Conservation (phyloP, 139 green algal species). For the Pleodorina starrii region DNA sequence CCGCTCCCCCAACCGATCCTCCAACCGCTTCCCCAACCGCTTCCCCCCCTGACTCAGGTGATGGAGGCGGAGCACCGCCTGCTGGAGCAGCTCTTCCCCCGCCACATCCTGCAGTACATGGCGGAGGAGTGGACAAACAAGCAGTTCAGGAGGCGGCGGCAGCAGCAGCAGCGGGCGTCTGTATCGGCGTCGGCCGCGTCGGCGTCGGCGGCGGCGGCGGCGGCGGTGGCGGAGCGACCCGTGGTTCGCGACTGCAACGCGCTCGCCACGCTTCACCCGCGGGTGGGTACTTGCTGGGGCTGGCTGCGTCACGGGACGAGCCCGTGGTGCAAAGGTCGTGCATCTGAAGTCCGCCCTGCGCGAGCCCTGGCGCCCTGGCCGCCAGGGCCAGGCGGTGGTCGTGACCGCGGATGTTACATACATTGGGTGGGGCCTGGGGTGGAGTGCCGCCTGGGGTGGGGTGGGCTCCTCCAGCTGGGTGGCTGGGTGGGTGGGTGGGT, state of each 20-base stretch:
- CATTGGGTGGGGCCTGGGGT: too few species aligned
- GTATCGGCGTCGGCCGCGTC: background rate
- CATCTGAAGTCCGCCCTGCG: too few species aligned
- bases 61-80: conserved; percentile 12
- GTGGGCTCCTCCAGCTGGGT: too few species aligned
- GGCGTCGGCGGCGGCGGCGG: background rate
- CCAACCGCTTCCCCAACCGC: background rate
- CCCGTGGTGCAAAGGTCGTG: too few species aligned
- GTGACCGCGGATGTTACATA: too few species aligned
- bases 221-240: background rate
- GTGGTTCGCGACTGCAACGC: conserved; percentile 6
- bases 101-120: conserved; percentile 15
- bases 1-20: background rate
- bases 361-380: too few species aligned
- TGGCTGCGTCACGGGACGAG: too few species aligned
- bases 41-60: background rate
- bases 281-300: too few species aligned
- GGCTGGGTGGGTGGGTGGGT: too few species aligned
- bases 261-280: background rate
- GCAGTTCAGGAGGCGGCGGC: background rate
- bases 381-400: too few species aligned
- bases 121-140: background rate
- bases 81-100: conserved; percentile 19
- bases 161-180: background rate
- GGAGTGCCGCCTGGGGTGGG: too few species aligned